Percentiles rank a stretch among this genome's conserved stretches.
phyloP scores from a whole-genome alignment of 1,139 yeast genomes.

The Yamadazyma spencermartinsiae region DNA sequence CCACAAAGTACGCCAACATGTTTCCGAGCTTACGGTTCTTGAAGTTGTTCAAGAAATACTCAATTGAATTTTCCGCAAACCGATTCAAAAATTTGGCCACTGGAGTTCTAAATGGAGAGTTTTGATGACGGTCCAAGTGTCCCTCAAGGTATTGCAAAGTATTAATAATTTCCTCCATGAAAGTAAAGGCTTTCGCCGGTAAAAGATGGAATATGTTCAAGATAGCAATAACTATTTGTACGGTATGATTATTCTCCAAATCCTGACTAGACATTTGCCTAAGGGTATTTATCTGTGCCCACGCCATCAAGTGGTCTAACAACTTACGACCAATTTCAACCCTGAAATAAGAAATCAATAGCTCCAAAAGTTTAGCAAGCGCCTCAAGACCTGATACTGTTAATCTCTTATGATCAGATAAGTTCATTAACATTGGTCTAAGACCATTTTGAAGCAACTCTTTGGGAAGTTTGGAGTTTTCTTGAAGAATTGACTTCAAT shows the following conservation, averaged over 20 bases:
- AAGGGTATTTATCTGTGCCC: conserved; percentile 87
- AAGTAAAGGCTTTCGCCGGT: conserved; percentile 90
- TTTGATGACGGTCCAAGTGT: conserved; percentile 78
- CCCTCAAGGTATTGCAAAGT: conserved; percentile 80
- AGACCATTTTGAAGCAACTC: conserved; percentile 91
- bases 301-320: conserved; percentile 90
- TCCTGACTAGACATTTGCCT: conserved; percentile 72
- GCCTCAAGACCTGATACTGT: conserved; percentile 93
- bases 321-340: conserved; percentile 95
- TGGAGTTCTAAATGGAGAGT: conserved; percentile 91
- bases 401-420: conserved; percentile 88
- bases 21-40: conserved; percentile 68
- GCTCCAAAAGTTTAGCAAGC: conserved; percentile 78
- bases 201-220: conserved; percentile 87
- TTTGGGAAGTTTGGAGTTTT: conserved; percentile 86
- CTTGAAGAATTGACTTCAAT: conserved; percentile 76
- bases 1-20: conserved; percentile 63
- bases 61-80: conserved; percentile 74
- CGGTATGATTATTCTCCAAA: conserved; percentile 75
- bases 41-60: conserved; percentile 68
- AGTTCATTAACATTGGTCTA: conserved; percentile 91
- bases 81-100: conserved; percentile 84
- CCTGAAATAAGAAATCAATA: conserved; percentile 88
- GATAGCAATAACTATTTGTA: conserved; percentile 86
- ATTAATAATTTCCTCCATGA: conserved; percentile 81